These are phyloP conservation scores for Platanthera zijinensis DNA, from an alignment of 106 monocot species.

Conservation along the genomic window DNA sequence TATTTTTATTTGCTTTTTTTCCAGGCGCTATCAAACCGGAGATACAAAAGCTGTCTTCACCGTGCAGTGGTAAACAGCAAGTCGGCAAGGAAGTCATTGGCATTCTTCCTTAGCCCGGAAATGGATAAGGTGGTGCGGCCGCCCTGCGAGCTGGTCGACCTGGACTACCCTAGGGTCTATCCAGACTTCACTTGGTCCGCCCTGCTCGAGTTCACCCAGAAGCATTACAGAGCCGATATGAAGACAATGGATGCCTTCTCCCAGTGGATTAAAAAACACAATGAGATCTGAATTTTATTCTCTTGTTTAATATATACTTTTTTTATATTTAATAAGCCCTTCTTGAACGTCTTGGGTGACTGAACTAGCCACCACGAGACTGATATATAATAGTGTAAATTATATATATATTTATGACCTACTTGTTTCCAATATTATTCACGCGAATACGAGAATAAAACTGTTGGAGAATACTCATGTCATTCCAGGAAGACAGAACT, in stretches of 20 bases:
- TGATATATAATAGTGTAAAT: too few species aligned
- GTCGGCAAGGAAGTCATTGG: constrained; percentile 56
- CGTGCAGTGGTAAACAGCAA: constrained; percentile 76
- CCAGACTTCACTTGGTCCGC: constrained; percentile 91
- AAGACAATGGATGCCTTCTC: constrained; percentile 75
- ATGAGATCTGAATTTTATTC: not conserved
- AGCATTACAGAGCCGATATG: constrained; percentile 80
- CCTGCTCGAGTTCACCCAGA: constrained; percentile 90
- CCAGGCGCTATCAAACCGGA: constrained; percentile 82
- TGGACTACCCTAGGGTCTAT: constrained; percentile 43
- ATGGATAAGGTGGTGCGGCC: constrained; percentile 56
- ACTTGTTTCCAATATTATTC: too few species aligned
- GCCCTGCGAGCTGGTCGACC: constrained; percentile 37
- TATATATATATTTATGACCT: too few species aligned
- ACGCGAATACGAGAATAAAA: too few species aligned
- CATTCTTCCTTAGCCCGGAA: constrained; percentile 75
- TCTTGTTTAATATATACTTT: not conserved
- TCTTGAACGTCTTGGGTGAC: too few species aligned
- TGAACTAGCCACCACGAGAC: too few species aligned
- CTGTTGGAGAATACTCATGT: too few species aligned
- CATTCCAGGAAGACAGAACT: too few species aligned
- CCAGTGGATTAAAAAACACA: constrained; percentile 30
- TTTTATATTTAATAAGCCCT: not conserved
- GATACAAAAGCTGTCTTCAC: constrained; percentile 91
- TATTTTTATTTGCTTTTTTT: not conserved